These are phyloP conservation scores for Diplodia sapinea DNA, from an alignment of 2,329 filamentous ascomycete species.

Conservation along the genomic window DNA sequence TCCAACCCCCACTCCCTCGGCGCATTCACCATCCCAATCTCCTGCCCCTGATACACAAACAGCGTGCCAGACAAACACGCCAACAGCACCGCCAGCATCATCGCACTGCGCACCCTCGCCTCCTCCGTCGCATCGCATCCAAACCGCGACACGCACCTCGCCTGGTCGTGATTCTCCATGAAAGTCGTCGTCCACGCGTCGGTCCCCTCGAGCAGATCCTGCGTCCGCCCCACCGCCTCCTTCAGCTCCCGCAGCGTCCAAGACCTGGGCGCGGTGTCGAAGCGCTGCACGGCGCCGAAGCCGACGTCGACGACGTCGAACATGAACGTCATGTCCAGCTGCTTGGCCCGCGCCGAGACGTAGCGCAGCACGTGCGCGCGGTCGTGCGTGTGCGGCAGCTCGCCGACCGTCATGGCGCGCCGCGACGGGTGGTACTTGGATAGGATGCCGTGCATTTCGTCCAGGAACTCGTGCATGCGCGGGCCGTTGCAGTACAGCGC, in stretches of 20 bases:
- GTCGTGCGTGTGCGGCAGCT: conserved; percentile 68
- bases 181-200: conserved; percentile 64
- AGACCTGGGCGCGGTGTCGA: background rate
- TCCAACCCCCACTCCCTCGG: conserved; percentile 57
- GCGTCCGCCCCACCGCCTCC: conserved; percentile 52
- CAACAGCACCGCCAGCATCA: conserved; percentile 61
- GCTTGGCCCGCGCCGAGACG: conserved; percentile 61
- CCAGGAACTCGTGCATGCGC: conserved; percentile 69
- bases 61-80: conserved; percentile 59
- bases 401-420: conserved; percentile 74
- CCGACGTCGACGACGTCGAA: conserved; percentile 64
- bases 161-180: conserved; percentile 69
- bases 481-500: conserved; percentile 71
- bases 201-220: conserved; percentile 55
- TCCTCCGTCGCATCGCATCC: conserved; percentile 53
- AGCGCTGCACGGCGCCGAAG: conserved; percentile 1
- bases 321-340: conserved; percentile 74
- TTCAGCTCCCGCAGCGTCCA: conserved; percentile 55
- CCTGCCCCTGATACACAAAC: conserved; percentile 66
- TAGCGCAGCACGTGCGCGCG: conserved; percentile 64
- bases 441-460: conserved; percentile 67
- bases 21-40: conserved; percentile 65
- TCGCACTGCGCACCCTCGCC: conserved; percentile 55
- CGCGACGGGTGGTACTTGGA: conserved; percentile 56
- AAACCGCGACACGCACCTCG: conserved; percentile 61